Conservation (phyloP, 306 rosid genomes). For the Hippophae tibetana region DNA sequence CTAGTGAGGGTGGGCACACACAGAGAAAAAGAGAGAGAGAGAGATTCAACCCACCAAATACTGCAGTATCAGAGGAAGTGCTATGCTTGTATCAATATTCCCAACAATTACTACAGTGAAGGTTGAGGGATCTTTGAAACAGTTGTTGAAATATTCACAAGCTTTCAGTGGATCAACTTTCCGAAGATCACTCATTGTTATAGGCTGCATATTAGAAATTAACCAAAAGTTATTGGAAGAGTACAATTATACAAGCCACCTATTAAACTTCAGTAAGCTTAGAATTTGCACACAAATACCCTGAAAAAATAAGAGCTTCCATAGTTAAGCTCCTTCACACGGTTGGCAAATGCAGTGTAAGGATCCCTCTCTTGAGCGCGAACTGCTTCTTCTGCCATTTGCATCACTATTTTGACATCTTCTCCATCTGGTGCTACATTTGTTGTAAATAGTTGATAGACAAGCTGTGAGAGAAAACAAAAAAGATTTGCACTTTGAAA, state of each 20-base stretch:
- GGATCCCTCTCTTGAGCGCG: slow-evolving; percentile 97
- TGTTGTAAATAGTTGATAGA: slow-evolving; percentile 83
- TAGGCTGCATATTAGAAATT: slow-evolving; percentile 53
- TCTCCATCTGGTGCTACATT: slow-evolving; percentile 70
- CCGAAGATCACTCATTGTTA: slow-evolving; percentile 60
- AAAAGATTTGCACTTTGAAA: slow-evolving; percentile 5
- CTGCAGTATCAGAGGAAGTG: slow-evolving; percentile 82
- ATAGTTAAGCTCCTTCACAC: slow-evolving; percentile 95
- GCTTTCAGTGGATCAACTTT: slow-evolving; percentile 84
- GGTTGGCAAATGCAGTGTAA: slow-evolving; percentile 79
- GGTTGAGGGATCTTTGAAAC: slow-evolving; percentile 90
- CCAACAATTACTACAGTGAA: slow-evolving; percentile 86
- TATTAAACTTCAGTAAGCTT: slow-evolving; percentile 10
- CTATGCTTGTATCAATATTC: slow-evolving; percentile 67
- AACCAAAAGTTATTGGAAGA: slow-evolving; percentile 21
- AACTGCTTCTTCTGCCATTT: slow-evolving; percentile 96
- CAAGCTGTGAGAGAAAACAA: slow-evolving; percentile 57
- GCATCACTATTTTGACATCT: slow-evolving; percentile 91
- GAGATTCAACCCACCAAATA: slow-evolving; percentile 59
- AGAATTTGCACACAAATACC: slow-evolving; percentile 36
- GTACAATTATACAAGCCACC: neutral
- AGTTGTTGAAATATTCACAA: slow-evolving; percentile 85
- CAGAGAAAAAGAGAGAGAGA: slow-evolving; percentile 11
- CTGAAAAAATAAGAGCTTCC: slow-evolving; percentile 92
- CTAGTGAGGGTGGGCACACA: slow-evolving; percentile 8